Evolutionary conservation across 257 asterid species (phyloP), one percentile per base, ranked within the genome.

Genomic region (Ilex aquifolium): DNA sequence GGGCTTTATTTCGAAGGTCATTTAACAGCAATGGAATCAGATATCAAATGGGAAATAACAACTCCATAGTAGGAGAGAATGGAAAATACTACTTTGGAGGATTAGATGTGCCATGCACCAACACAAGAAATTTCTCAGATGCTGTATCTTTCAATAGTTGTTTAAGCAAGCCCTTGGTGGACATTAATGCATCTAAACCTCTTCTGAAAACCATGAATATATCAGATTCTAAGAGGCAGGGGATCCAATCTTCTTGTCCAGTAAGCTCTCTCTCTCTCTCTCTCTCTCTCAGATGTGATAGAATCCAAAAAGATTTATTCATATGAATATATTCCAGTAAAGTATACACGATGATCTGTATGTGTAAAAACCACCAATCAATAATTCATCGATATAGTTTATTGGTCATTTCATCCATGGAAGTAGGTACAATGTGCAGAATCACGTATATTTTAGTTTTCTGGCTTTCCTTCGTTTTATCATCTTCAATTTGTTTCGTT

Each of bases 151-250:
- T 44, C 44, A 32, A n/a, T n/a, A 42, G 51, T n/a, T 44, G 62
- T 48, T 44, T 62, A 32, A 69, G 51, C 46, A 74, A 64, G 69
- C 69, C 79, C 27, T 32, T 39, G 48, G 39, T 65, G 56, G 68
- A 72, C 51, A 50, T 39, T 44, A 65, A 66, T 15, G 53, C 49
- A 30, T 69, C 40, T 50, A 69, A 59, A 31, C 66, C 74, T 17
- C 31, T 53, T 39, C 53, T 61, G 6, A 63, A 61, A 62, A 69
- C 60, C 17, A 51, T 69, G 62, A 61, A 65, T 17, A 32, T 62
- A 14, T 63, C 54, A 10, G 63, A 57, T 40, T 71, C 60, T 55
- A 21, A 46, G 54, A 75, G 63, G 63, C 36, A 59, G 14, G 65
- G 39, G 1, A 57, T 52, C 44, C 76, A 49, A 51, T 32, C 61